phyloP scores from a whole-genome alignment of 768 basidiomycete genomes.

The Amanita exitialis region DNA sequence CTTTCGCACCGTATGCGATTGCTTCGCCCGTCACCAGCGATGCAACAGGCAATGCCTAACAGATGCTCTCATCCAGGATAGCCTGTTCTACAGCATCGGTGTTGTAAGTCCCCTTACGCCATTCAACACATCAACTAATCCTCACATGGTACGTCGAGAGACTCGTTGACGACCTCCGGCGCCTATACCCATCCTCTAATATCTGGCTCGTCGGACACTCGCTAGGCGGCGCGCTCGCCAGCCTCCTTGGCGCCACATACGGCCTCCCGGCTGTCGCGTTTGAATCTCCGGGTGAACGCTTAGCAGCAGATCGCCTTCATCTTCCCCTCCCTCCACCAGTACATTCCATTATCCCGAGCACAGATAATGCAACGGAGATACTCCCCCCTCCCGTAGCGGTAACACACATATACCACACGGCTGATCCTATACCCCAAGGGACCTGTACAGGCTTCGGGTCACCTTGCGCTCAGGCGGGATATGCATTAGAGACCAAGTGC shows the following conservation, averaged over 20 bases:
- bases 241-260: constrained; percentile 85
- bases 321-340: constrained; percentile 63
- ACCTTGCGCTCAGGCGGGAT: constrained; percentile 74
- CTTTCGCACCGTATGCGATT: constrained; percentile 81
- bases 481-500: constrained; percentile 79
- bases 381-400: constrained; percentile 29
- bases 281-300: constrained; percentile 71
- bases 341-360: constrained; percentile 12
- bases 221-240: constrained; percentile 83
- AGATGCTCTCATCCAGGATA: constrained; percentile 76
- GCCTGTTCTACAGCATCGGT: constrained; percentile 86
- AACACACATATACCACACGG: constrained; percentile 84
- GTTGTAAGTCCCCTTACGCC: constrained; percentile 41
- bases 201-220: constrained; percentile 90
- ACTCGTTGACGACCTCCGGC: constrained; percentile 78
- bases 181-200: constrained; percentile 71
- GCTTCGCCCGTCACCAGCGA: constrained; percentile 57
- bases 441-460: constrained; percentile 69
- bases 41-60: constrained; percentile 81
- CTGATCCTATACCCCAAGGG: constrained; percentile 88
- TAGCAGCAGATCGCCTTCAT: constrained; percentile 74
- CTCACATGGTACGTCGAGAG: constrained; percentile 34
- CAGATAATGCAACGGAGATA: constrained; percentile 23
- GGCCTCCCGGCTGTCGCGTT: constrained; percentile 88
- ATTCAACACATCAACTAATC: not conserved